phyloP scores from a whole-genome alignment of 768 basidiomycete genomes.

The Ramaria sp. region DNA sequence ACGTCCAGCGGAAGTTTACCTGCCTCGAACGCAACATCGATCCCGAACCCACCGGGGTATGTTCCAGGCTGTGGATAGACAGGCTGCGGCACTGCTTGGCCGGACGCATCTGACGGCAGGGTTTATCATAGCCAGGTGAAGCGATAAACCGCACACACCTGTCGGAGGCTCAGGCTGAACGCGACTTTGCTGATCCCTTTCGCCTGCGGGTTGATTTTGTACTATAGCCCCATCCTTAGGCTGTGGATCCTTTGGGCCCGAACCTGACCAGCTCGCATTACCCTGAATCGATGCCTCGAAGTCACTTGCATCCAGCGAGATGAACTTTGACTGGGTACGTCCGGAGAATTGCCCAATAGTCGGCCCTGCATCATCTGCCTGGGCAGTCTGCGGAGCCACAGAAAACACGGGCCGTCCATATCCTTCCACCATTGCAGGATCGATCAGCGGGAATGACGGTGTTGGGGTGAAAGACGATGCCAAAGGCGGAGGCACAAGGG shows the following conservation, averaged over 20 bases:
- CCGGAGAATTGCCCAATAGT: neutral
- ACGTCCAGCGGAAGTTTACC: constrained; percentile 87
- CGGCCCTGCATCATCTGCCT: neutral
- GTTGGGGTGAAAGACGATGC: constrained; percentile 16
- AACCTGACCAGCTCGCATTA: neutral
- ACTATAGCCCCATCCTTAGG: neutral
- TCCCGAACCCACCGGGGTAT: constrained; percentile 21
- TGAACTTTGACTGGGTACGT: constrained; percentile 8
- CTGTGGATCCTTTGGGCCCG: neutral
- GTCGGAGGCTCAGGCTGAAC: too few species aligned
- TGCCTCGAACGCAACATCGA: constrained; percentile 78
- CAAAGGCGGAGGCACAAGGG: constrained; percentile 5
- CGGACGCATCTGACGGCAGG: neutral
- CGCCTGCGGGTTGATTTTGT: neutral
- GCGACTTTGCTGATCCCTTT: too few species aligned
- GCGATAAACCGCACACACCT: neutral
- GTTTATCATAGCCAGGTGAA: neutral
- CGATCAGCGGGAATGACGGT: constrained; percentile 12
- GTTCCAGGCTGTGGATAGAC: constrained; percentile 5
- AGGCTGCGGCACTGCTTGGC: neutral
- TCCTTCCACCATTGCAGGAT: constrained; percentile 12
- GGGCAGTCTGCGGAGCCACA: constrained; percentile 7
- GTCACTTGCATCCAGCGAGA: constrained; percentile 8
- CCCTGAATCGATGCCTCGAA: neutral
- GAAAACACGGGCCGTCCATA: constrained; percentile 7